Evolutionary conservation across 192 early-diverging fungal species (phyloP), one percentile per base, ranked within the genome.

Genomic region (Coemansia pectinata): DNA sequence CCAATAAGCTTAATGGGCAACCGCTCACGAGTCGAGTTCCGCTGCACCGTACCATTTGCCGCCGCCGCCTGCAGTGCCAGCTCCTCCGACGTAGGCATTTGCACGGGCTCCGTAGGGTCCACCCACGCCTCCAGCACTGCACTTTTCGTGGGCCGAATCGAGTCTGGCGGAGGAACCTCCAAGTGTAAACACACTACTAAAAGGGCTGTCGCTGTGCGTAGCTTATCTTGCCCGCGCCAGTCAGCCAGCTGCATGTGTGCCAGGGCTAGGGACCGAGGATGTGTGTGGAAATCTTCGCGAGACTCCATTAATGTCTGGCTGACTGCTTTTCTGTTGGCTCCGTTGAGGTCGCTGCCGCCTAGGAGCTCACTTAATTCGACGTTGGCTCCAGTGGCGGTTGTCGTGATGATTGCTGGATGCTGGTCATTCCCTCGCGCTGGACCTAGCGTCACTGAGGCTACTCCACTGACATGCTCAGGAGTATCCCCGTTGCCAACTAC

Each of bases 51-150:
- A 14, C 42, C 42, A 19, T 45, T 68, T 19, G 41, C 33, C 10
- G 41, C 41, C 14, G 34, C 38, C 11, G 66, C 57, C 63, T 95
- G 93, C 65, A 98, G 77, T 17, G 96, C 93, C 76, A 94, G 93
- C 55, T 87, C 84, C 11, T 91, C 89, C 4, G 91, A 86, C 50
- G 72, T 73, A 9, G 74, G 74, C 44, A 66, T 66, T 14, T 71
- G 71, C 6, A 82, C 64, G 1, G 92, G 74, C 0, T 89, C 88
- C 41, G 88, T 90, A 0, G 97, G 97, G 71, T 99, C 96, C 6
- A 96, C 88, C 97, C 97, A 99, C 39, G 93, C 94, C 78, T 98
- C 95, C 44, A 96, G 73, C 70, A 93, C 94, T 0, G 97, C 95
- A 41, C 93, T 92, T 3, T 93, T 91, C 15, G 85, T 86, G 9